Percentiles rank a stretch among this genome's conserved stretches.
phyloP scores from a whole-genome alignment of 2,329 filamentous ascomycete species.

The Hirsutella thompsonii region DNA sequence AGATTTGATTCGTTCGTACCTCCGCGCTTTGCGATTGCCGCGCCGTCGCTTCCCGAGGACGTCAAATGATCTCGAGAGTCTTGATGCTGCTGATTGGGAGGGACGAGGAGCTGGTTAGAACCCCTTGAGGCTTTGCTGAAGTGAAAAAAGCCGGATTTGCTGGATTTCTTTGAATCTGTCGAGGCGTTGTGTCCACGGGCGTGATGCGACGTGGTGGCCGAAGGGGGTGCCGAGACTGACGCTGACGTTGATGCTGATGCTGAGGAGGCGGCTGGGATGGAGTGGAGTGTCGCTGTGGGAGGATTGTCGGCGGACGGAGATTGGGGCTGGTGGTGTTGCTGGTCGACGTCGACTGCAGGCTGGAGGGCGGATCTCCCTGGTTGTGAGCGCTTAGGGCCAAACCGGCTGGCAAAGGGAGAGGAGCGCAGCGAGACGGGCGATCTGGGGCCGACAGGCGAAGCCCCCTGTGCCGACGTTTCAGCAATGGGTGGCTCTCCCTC shows the following conservation, averaged over 20 bases:
- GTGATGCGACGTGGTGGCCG: slow-evolving; percentile 9
- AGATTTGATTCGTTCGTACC: slow-evolving; percentile 15
- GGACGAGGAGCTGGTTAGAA: slow-evolving; percentile 18
- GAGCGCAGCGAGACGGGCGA: slow-evolving; percentile 31
- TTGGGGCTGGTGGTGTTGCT: slow-evolving; percentile 12
- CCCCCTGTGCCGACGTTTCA: slow-evolving; percentile 14
- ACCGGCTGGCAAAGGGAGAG: slow-evolving; percentile 29
- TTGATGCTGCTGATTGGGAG: slow-evolving; percentile 16
- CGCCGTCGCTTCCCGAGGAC: slow-evolving; percentile 22
- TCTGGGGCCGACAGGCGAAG: slow-evolving; percentile 22
- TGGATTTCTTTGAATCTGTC: slow-evolving; percentile 27
- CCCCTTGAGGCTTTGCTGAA: slow-evolving; percentile 34
- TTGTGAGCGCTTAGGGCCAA: slow-evolving; percentile 20
- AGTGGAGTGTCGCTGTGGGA: slow-evolving; percentile 9
- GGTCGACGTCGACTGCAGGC: slow-evolving; percentile 9
- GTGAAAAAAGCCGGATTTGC: slow-evolving; percentile 37
- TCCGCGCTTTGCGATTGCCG: slow-evolving; percentile 14
- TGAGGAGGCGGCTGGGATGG: slow-evolving; percentile 14
- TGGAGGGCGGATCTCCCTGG: slow-evolving; percentile 7
- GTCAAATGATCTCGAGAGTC: slow-evolving; percentile 24
- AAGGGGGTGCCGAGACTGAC: slow-evolving; percentile 11
- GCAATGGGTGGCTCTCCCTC: slow-evolving; percentile 13
- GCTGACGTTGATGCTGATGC: too few species aligned
- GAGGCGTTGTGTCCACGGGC: slow-evolving; percentile 11
- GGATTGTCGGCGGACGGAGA: slow-evolving; percentile 10